These are phyloP conservation scores for Nissolia schottii DNA, from an alignment of 306 rosid genomes.

Conservation along the genomic window DNA sequence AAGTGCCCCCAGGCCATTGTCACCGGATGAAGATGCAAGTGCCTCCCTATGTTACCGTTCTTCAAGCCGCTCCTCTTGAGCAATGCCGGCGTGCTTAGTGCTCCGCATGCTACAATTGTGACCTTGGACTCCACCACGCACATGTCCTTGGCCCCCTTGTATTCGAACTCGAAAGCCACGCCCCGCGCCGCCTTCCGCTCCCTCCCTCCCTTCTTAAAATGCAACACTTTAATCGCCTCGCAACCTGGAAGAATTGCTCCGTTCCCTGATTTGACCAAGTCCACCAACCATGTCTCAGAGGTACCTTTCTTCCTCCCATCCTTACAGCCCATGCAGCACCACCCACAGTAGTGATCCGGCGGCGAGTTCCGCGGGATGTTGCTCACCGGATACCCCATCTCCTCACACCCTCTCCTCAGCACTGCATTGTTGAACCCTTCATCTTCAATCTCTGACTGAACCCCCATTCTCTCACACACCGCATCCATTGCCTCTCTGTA, in stretches of 20 bases:
- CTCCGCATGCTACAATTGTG: slow-evolving; percentile 77
- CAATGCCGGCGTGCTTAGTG: slow-evolving; percentile 62
- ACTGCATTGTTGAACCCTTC: slow-evolving; percentile 82
- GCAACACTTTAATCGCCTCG: slow-evolving; percentile 49
- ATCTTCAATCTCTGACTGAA: slow-evolving; percentile 50
- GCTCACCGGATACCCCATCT: slow-evolving; percentile 59
- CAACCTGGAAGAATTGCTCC: slow-evolving; percentile 72
- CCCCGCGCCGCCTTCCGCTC: slow-evolving; percentile 46
- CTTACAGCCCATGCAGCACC: slow-evolving; percentile 82
- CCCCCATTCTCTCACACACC: slow-evolving; percentile 67
- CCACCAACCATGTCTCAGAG: slow-evolving; percentile 78
- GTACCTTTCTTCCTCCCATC: slow-evolving; percentile 80
- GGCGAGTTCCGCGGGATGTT: slow-evolving; percentile 67
- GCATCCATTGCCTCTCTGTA: slow-evolving; percentile 64
- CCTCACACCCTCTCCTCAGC: slow-evolving; percentile 68
- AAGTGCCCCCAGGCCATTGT: slow-evolving; percentile 89
- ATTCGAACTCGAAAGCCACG: slow-evolving; percentile 43
- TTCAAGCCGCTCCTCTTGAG: slow-evolving; percentile 62
- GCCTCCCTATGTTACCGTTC: slow-evolving; percentile 61
- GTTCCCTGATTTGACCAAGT: slow-evolving; percentile 66
- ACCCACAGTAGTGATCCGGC: slow-evolving; percentile 74
- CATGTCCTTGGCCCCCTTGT: slow-evolving; percentile 42
- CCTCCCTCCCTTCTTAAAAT: slow-evolving; percentile 40
- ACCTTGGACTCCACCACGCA: slow-evolving; percentile 75
- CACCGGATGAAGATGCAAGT: slow-evolving; percentile 85